Conservation (phyloP, 148 eudicot species). For the Chenopodium quinoa region DNA sequence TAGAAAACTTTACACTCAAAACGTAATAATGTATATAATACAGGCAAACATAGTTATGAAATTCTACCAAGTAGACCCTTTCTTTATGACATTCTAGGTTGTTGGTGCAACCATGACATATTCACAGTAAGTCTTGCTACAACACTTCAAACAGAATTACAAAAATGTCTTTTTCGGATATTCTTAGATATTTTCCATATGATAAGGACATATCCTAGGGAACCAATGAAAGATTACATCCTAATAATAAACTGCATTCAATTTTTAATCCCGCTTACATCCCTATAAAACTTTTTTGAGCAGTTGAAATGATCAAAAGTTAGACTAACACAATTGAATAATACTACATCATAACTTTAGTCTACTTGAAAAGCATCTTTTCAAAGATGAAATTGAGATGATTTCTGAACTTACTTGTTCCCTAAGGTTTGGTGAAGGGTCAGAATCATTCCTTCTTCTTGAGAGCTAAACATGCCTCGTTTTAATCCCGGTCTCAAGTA, state of each 20-base stretch:
- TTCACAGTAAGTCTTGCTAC: background rate
- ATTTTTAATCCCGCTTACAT: slow-evolving; percentile 3
- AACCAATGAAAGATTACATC: slow-evolving; percentile 9
- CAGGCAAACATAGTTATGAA: too few species aligned
- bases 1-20: background rate
- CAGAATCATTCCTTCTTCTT: slow-evolving; percentile 60
- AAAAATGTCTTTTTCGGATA: slow-evolving; percentile 18
- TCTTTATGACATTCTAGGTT: background rate
- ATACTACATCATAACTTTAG: background rate
- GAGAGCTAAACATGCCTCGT: slow-evolving; percentile 53
- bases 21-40: background rate
- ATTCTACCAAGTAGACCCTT: background rate
- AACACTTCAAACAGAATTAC: background rate
- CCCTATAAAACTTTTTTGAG: background rate
- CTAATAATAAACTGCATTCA: slow-evolving; percentile 1
- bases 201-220: slow-evolving; percentile 8
- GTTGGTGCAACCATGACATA: background rate
- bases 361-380: background rate
- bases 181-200: background rate
- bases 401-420: slow-evolving; percentile 64
- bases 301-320: slow-evolving; percentile 8
- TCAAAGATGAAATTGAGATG: slow-evolving; percentile 10
- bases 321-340: slow-evolving; percentile 11
- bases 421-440: slow-evolving; percentile 68
- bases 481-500: slow-evolving; percentile 77